Evolutionary conservation across 345 rosid genomes (phyloP), one percentile per base, ranked within the genome.

Genomic region (Syzygium aromaticum): DNA sequence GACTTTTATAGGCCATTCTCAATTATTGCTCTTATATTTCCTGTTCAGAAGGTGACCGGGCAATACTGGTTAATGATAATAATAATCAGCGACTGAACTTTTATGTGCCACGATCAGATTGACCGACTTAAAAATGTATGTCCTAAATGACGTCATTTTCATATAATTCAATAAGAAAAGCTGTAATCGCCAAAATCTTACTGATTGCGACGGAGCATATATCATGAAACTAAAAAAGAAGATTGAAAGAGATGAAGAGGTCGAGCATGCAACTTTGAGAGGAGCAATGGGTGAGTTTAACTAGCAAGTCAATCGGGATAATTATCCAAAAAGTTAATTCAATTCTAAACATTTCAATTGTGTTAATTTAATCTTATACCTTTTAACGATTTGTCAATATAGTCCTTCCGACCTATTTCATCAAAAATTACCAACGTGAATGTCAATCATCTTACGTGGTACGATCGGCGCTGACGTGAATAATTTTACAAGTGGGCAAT

Each of bases 351-450:
- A 61, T 61, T 61, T 61, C 73, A 2, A 14, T 61, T 13, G 3
- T 61, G n/a, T 0, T 0, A 2, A 61, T n/a, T 61, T 61, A 61
- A 2, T 61, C 0, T 1, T n/a, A 61, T n/a, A n/a, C 4, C 0
- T 61, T 13, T 0, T n/a, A 4, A 61, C n/a, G 1, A 61, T 61
- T n/a, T 61, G 0, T n/a, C 0, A n/a, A n/a, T 61, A n/a, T 61
- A 61, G 1, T 61, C 4, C 5, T 61, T 13, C 0, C 4, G 0
- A 0, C 1, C 4, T 12, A n/a, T 61, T n/a, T 52, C n/a, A 9
- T 13, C 2, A 2, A n/a, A n/a, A 61, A n/a, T 61, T 61, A 6
- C 8, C 14, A 0, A 3, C 4, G 3, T 13, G 9, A 7, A 2
- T 0, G 1, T 6, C 4, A 2, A 1, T n/a, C 73, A n/a, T 61